Evolutionary conservation across 371 early-diverging fungal species (phyloP).

Genomic region (Mucor piriformis): DNA sequence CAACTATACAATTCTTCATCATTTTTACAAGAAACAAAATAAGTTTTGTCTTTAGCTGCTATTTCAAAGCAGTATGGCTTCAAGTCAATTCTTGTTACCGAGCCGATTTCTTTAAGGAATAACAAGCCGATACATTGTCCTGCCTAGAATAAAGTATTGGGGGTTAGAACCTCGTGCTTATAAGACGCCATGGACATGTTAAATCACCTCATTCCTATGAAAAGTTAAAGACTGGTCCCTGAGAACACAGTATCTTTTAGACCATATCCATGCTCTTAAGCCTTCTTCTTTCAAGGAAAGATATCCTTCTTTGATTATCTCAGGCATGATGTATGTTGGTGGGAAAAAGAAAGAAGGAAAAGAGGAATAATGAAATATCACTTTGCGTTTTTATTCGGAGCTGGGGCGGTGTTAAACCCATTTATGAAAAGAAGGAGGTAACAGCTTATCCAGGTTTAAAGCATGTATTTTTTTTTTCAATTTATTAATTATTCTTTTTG

Average conservation of each 20-base stretch:
- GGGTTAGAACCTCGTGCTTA: neutral
- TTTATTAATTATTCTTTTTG: no score
- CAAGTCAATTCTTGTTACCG: constrained; percentile 81
- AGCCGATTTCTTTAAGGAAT: constrained; percentile 85
- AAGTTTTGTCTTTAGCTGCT: constrained; percentile 82
- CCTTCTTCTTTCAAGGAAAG: constrained; percentile 85
- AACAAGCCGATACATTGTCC: constrained; percentile 69
- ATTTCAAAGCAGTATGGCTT: constrained; percentile 92
- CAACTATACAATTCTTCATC: constrained; percentile 96
- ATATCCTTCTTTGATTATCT: constrained; percentile 80
- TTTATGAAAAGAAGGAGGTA: no score
- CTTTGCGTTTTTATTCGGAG: neutral
- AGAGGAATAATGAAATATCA: neutral
- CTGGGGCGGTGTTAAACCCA: no score
- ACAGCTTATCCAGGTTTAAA: no score
- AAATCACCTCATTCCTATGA: constrained; percentile 83
- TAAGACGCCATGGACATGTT: neutral
- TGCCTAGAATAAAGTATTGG: constrained; percentile 19
- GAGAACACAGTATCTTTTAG: constrained; percentile 85
- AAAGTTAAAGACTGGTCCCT: constrained; percentile 88
- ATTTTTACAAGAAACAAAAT: constrained; percentile 84
- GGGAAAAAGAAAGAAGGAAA: neutral
- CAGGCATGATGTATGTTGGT: constrained; percentile 24
- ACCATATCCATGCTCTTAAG: constrained; percentile 85
- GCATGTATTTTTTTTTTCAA: no score